Conservation (phyloP, 495 filamentous ascomycete genomes). For the Lophiotrema nucula region DNA sequence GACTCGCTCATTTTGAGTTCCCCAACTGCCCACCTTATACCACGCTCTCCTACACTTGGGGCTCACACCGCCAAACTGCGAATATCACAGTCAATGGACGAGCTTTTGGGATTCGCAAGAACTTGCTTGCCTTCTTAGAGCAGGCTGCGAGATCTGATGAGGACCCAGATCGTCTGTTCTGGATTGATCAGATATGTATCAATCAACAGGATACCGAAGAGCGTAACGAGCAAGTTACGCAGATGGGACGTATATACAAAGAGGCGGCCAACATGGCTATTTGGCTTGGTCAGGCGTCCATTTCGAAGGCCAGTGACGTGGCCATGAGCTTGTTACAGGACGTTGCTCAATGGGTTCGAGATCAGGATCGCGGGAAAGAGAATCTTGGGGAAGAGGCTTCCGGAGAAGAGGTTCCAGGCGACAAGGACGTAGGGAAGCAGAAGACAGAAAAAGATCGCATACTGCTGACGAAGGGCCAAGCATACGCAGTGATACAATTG, state of each 20-base stretch:
- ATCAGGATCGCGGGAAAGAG: not conserved
- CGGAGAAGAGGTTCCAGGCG: not conserved
- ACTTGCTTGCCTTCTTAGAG: too few relatives aligned
- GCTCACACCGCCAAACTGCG: too few relatives aligned
- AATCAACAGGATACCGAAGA: not conserved
- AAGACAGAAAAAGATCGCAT: not conserved
- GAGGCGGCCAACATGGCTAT: not conserved
- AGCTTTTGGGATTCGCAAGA: too few relatives aligned
- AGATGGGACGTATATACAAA: slow-evolving; percentile 7
- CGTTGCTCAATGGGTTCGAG: not conserved
- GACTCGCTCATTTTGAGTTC: too few relatives aligned
- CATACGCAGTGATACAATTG: not conserved
- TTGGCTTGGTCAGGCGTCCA: slow-evolving; percentile 3
- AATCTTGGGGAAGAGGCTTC: not conserved
- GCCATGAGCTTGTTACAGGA: too few relatives aligned
- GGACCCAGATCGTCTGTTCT: not conserved
- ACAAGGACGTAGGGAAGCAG: not conserved
- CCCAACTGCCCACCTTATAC: too few relatives aligned
- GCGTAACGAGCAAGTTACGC: not conserved
- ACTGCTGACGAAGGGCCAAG: not conserved
- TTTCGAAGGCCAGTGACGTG: too few relatives aligned
- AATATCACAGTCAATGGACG: too few relatives aligned
- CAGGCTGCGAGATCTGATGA: too few relatives aligned
- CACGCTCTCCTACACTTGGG: too few relatives aligned
- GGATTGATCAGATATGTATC: slow-evolving; percentile 6